These are phyloP conservation scores for Exobasidium cylindrosporum DNA, from an alignment of 1,284 basidiomycete genomes.

Conservation along the genomic window DNA sequence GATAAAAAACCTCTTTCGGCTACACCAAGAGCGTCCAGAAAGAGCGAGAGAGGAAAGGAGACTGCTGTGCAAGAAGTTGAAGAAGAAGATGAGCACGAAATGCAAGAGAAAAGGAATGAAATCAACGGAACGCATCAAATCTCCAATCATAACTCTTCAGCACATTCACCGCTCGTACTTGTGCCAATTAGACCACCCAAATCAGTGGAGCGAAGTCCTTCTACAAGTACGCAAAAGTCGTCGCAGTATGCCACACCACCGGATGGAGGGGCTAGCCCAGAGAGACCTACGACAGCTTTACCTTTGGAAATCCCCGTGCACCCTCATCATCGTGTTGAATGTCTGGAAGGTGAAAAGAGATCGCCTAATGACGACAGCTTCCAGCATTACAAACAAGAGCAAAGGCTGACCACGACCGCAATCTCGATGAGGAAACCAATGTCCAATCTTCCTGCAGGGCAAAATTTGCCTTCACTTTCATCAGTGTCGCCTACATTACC, in stretches of 20 bases:
- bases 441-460: neutral
- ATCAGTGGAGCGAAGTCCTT: slow-evolving; percentile 4
- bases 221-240: neutral
- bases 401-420: neutral
- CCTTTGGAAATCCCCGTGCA: slow-evolving; percentile 8
- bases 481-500: too few species aligned
- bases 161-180: neutral
- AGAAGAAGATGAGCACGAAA: neutral
- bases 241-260: slow-evolving; percentile 11
- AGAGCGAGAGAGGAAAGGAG: neutral
- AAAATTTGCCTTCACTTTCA: neutral
- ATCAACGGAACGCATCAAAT: too few species aligned
- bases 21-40: neutral
- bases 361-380: too few species aligned
- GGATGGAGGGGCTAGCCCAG: slow-evolving; percentile 13
- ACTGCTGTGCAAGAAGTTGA: neutral
- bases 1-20: neutral
- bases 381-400: neutral
- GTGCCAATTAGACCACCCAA: neutral
- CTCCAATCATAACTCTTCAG: too few species aligned
- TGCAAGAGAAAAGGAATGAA: neutral
- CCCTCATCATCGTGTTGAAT: slow-evolving; percentile 10
- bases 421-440: neutral
- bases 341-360: too few species aligned
- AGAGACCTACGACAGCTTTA: neutral